Evolutionary conservation across 2,329 filamentous ascomycete species (phyloP), one percentile per base, ranked within the genome.

Genomic region (Ambrosiella beaveri): DNA sequence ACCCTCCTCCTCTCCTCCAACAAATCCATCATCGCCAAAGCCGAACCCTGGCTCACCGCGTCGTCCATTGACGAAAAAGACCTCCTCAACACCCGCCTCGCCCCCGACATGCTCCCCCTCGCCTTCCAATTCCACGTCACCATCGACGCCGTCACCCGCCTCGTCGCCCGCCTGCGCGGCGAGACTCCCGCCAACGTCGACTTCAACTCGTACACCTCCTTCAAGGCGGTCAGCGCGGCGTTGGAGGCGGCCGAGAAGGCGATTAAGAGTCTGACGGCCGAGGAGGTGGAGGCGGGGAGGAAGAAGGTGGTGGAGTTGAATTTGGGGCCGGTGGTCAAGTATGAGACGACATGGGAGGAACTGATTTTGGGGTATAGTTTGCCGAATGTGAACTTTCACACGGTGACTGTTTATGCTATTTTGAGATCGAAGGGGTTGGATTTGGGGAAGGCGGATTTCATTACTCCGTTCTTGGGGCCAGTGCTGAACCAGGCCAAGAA

Each of bases 361-460:
- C 17, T 58, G 62, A 12, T 62, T 59, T 61, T 64, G 53, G 66
- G 68, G 0, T 81, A 72, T 64, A 71, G 68, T 2, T 59, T 81
- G 44, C 79, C 80, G 11, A 82, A 83, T 65, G 73, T 82, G 64
- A 80, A 73, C 66, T 84, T 84, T 65, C 81, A 84, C 63, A 61
- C 77, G 3, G 72, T 69, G 27, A 79, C 73, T 5, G 74, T 75
- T 6, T 84, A 84, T 66, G 70, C 66, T 1, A 75, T 85, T 54
- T 64, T 84, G 63, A 69, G 81, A 54, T 70, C 69, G 52, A 72
- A 76, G 66, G 80, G 80, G 0, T 76, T 82, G 12, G 72, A 72
- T 1, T 19, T 85, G 37, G 80, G 80, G 9, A 84, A 83, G 71
- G 41, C 62, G 17, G 78, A 82, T 63, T 82, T 72, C 64, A 12